These are phyloP conservation scores for Lagenidium sp. DNA, from an alignment of 352 stramenopile genomes.

Conservation along the genomic window DNA sequence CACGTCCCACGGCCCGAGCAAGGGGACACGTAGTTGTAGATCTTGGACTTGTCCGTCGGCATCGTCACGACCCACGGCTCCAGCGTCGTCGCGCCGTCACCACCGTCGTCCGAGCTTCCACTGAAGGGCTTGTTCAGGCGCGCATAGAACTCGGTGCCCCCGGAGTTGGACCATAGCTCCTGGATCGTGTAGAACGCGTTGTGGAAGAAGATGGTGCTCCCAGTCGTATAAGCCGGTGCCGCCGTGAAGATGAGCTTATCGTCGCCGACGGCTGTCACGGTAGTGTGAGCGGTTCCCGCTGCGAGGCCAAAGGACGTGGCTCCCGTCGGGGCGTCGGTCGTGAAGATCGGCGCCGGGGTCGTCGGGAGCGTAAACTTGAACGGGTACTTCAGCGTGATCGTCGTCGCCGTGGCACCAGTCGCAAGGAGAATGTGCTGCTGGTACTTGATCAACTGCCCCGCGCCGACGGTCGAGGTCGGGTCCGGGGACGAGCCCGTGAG, in stretches of 20 bases:
- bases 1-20: slow-evolving; percentile 77
- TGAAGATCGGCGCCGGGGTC: neutral
- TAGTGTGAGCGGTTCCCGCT: neutral
- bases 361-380: slow-evolving; percentile 16
- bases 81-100: neutral
- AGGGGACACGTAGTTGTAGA: slow-evolving; percentile 63
- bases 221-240: slow-evolving; percentile 2
- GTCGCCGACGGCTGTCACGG: slow-evolving; percentile 5
- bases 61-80: slow-evolving; percentile 23
- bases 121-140: slow-evolving; percentile 38
- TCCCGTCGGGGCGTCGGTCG: slow-evolving; percentile 9
- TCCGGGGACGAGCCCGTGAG: neutral
- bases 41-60: slow-evolving; percentile 12
- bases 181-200: slow-evolving; percentile 51
- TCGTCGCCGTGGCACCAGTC: neutral
- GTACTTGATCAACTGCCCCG: slow-evolving; percentile 17
- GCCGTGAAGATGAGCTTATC: slow-evolving; percentile 8
- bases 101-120: slow-evolving; percentile 20
- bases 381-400: slow-evolving; percentile 19
- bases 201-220: slow-evolving; percentile 39
- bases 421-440: slow-evolving; percentile 14
- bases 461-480: neutral
- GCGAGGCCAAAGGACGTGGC: slow-evolving; percentile 7
- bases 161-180: slow-evolving; percentile 3
- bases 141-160: slow-evolving; percentile 3